These are phyloP conservation scores for Trichosporon sp. DNA, from an alignment of 1,284 basidiomycete species.

Conservation along the genomic window DNA sequence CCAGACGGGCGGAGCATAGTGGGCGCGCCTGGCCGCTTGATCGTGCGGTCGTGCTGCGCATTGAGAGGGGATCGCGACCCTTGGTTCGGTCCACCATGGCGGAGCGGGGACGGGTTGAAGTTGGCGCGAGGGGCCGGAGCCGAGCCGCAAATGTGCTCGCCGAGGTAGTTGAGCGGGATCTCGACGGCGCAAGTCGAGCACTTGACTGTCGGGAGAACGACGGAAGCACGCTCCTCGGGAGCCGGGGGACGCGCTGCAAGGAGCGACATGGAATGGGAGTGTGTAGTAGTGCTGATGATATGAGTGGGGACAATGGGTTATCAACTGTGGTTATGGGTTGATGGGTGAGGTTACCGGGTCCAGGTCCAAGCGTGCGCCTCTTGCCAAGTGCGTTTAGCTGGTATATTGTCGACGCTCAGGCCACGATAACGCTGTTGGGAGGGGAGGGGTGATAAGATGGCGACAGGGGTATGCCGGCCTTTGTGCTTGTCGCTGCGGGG, in stretches of 20 bases:
- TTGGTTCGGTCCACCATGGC: background rate
- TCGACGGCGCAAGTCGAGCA: slow-evolving; percentile 68
- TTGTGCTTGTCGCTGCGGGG: background rate
- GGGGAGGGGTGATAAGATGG: background rate
- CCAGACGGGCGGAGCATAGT: slow-evolving; percentile 1
- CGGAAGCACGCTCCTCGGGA: slow-evolving; percentile 58
- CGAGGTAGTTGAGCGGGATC: slow-evolving; percentile 65
- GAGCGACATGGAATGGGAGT: slow-evolving; percentile 16
- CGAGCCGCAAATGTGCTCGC: slow-evolving; percentile 63
- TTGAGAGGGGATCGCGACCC: background rate
- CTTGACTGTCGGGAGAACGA: slow-evolving; percentile 71
- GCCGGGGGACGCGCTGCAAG: slow-evolving; percentile 16
- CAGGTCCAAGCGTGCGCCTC: background rate
- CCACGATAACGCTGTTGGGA: background rate
- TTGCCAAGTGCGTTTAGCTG: background rate
- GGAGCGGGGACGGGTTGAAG: background rate
- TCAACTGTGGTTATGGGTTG: background rate
- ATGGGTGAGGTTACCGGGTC: background rate
- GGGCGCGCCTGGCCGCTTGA: background rate
- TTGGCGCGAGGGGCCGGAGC: slow-evolving; percentile 1
- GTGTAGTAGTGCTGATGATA: background rate
- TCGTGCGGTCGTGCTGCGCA: background rate
- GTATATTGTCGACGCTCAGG: background rate
- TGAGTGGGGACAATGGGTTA: background rate
- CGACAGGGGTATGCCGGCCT: background rate